Evolutionary conservation across 106 monocot species (phyloP).

Genomic region (Acanthochlamys bracteata): DNA sequence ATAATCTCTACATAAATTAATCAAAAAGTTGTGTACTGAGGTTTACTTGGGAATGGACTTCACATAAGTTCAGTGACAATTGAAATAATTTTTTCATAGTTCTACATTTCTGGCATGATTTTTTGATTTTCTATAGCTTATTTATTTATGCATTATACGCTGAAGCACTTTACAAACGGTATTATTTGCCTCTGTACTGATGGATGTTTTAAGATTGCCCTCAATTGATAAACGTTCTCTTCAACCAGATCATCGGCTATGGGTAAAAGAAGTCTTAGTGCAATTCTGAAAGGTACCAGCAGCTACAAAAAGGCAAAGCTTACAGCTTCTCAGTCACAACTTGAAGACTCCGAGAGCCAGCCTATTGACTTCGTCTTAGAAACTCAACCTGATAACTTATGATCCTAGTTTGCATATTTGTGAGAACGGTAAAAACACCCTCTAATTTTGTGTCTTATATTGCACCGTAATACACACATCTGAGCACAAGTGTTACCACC

Average conservation of each 20-base stretch:
- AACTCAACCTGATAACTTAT: slow-evolving; percentile 19
- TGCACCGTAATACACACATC: too few relatives aligned
- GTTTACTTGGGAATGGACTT: too few relatives aligned
- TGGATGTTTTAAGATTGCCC: neutral
- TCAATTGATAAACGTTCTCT: neutral
- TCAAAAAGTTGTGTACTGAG: too few relatives aligned
- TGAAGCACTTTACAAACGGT: neutral
- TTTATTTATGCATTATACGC: neutral
- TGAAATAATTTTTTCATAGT: neutral
- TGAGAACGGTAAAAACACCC: too few relatives aligned
- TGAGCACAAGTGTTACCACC: too few relatives aligned
- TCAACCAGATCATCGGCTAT: slow-evolving; percentile 2
- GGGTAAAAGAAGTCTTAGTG: slow-evolving; percentile 6
- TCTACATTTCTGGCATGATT: neutral
- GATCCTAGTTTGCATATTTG: neutral
- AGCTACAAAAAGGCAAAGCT: slow-evolving; percentile 24
- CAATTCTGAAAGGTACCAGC: slow-evolving; percentile 20
- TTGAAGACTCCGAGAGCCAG: slow-evolving; percentile 18
- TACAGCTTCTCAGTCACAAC: slow-evolving; percentile 14
- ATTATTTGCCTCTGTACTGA: neutral
- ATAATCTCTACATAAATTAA: too few relatives aligned
- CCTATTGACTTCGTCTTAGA: slow-evolving; percentile 15
- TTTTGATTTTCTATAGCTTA: neutral
- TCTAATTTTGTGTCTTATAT: too few relatives aligned
- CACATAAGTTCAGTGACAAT: too few relatives aligned